Evolutionary conservation across 2,329 filamentous ascomycete species (phyloP), one percentile per base, ranked within the genome.

Genomic region (Cladorrhinum sp.): DNA sequence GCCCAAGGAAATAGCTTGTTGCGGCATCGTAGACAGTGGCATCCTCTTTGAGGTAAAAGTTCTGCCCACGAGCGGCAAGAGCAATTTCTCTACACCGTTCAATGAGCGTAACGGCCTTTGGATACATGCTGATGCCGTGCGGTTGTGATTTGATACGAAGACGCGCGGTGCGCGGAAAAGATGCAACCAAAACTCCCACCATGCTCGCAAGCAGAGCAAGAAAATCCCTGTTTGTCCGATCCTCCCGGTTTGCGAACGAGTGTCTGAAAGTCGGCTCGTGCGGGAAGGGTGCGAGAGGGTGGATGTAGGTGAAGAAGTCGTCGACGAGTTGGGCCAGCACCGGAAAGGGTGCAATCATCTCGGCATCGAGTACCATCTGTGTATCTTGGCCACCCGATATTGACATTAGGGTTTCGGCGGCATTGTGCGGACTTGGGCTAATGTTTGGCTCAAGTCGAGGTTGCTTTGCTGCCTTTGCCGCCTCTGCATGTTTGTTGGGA

Each of bases 291-390:
- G 84, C 85, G 8, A 93, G 80, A 1, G 90, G 90, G 67, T 92
- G 88, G 57, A 92, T 88, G 71, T 92, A 92, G 18, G 87, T 91
- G 75, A 92, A 93, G 79, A 91, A 93, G 75, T 93, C 90, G 71
- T 92, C 88, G 60, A 93, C 83, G 16, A 92, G 79, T 1, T 88
- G 80, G 67, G 88, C 82, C 56, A 93, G 76, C 10, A 88, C 85
- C 7, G 84, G 82, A 72, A 88, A 79, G 0, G 89, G 87, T 45
- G 88, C 89, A 63, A 93, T 92, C 41, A 83, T 79, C 70, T 93
- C 90, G 52, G 87, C 84, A 61, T 85, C 82, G 13, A 85, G 70
- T n/a, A 61, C 61, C 2, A 62, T 52, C 74, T 70, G 25, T 68
- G 69, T n/a, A 72, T 58, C 65, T 22, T 62, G 64, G 13, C 75